These are phyloP conservation scores for Exophiala xenobiotica DNA, from an alignment of 2,329 filamentous ascomycete genomes.

Conservation along the genomic window DNA sequence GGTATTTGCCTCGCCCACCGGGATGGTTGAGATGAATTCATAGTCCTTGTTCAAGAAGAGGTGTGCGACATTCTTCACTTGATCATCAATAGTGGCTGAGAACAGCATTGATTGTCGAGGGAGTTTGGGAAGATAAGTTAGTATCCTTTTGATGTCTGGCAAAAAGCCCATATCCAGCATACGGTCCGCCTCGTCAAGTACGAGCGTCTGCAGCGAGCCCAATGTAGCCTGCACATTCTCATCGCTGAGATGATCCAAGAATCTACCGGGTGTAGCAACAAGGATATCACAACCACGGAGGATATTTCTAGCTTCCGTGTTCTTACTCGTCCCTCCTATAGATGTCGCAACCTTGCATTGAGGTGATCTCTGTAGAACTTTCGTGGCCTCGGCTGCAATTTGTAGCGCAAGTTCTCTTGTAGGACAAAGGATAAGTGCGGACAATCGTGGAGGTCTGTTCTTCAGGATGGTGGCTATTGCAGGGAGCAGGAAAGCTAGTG, in stretches of 20 bases:
- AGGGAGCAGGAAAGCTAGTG: constrained; percentile 86
- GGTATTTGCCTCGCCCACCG: constrained; percentile 75
- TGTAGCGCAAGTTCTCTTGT: constrained; percentile 96
- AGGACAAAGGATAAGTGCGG: constrained; percentile 86
- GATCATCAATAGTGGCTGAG: constrained; percentile 83
- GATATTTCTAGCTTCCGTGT: constrained; percentile 10
- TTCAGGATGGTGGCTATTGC: constrained; percentile 75
- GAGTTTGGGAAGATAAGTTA: constrained; percentile 61
- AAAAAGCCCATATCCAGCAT: constrained; percentile 68
- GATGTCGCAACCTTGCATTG: constrained; percentile 71
- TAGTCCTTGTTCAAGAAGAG: constrained; percentile 77
- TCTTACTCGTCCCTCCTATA: constrained; percentile 20
- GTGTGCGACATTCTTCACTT: constrained; percentile 77
- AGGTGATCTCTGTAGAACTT: constrained; percentile 70
- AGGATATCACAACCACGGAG: constrained; percentile 52
- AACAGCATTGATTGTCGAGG: constrained; percentile 87
- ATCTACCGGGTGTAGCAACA: constrained; percentile 83
- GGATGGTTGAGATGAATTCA: constrained; percentile 86
- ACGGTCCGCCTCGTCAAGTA: constrained; percentile 67
- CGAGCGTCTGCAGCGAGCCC: constrained; percentile 58
- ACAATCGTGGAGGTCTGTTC: constrained; percentile 56
- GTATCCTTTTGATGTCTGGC: constrained; percentile 62
- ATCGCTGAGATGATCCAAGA: constrained; percentile 78
- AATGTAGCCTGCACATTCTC: constrained; percentile 61
- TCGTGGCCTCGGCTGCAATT: constrained; percentile 55